These are phyloP conservation scores for Ogataea pilisensis DNA, from an alignment of 805 yeast genomes.

Conservation along the genomic window DNA sequence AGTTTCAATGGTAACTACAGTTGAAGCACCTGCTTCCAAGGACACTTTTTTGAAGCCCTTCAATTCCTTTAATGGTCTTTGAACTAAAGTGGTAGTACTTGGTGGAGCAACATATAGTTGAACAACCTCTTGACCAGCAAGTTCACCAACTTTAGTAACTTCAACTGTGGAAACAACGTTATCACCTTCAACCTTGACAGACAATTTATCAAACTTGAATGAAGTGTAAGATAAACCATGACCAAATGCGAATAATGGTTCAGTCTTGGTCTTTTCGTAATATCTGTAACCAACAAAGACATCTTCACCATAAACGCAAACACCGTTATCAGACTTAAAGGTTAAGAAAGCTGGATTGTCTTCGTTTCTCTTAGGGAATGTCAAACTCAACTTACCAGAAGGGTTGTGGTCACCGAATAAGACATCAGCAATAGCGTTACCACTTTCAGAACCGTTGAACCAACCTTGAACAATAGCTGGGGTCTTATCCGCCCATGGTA, in stretches of 20 bases:
- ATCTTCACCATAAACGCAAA: constrained; percentile 42
- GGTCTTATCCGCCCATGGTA: constrained; percentile 36
- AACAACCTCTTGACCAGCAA: constrained; percentile 48
- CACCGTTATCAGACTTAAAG: constrained; percentile 34
- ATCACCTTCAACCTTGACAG: constrained; percentile 22
- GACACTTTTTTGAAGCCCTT: constrained; percentile 49
- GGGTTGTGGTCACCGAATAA: constrained; percentile 42
- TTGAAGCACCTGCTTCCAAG: constrained; percentile 24
- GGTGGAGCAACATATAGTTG: constrained; percentile 47
- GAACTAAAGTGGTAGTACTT: constrained; percentile 30
- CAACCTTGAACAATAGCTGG: constrained; percentile 33
- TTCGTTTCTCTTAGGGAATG: constrained; percentile 33
- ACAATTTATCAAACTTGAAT: constrained; percentile 30
- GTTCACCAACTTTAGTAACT: constrained; percentile 43
- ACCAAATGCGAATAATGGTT: constrained; percentile 41
- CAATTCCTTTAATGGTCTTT: constrained; percentile 54
- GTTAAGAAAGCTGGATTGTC: constrained; percentile 36
- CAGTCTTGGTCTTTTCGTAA: constrained; percentile 35
- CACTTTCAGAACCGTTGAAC: constrained; percentile 39
- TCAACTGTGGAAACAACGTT: constrained; percentile 28
- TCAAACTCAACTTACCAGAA: constrained; percentile 38
- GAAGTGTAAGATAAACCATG: constrained; percentile 40
- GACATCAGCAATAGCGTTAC: constrained; percentile 41
- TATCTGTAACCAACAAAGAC: constrained; percentile 42
- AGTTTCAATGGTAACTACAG: constrained; percentile 33